Evolutionary conservation across 1,284 basidiomycete genomes (phyloP).

Genomic region (Fereydounia khargensis): DNA sequence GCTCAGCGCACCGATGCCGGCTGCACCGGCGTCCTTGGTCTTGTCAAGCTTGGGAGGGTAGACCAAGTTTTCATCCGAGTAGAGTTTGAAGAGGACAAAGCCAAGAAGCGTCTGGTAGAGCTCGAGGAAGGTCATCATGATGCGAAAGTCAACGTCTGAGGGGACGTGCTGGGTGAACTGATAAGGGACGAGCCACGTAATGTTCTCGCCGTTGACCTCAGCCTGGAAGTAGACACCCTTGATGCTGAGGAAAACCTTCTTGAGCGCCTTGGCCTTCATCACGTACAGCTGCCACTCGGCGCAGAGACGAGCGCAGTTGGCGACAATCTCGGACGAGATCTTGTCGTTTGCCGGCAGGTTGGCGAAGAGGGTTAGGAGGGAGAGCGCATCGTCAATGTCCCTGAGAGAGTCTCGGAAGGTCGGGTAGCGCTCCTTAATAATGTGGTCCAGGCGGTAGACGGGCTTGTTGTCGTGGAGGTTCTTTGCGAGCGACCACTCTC

Average conservation of each 20-base stretch:
- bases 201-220: slow-evolving; percentile 83
- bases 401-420: slow-evolving; percentile 93
- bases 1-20: slow-evolving; percentile 81
- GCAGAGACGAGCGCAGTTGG: slow-evolving; percentile 79
- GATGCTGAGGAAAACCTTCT: slow-evolving; percentile 93
- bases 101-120: slow-evolving; percentile 95
- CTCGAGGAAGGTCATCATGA: slow-evolving; percentile 97
- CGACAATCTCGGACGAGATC: slow-evolving; percentile 78
- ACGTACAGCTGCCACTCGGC: slow-evolving; percentile 76
- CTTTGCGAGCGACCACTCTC: slow-evolving; percentile 93
- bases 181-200: slow-evolving; percentile 97
- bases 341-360: slow-evolving; percentile 65
- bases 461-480: slow-evolving; percentile 81
- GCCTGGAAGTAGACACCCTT: slow-evolving; percentile 99
- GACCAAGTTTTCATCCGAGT: slow-evolving; percentile 85
- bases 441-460: slow-evolving; percentile 75
- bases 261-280: slow-evolving; percentile 80
- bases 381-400: slow-evolving; percentile 95
- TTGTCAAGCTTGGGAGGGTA: slow-evolving; percentile 90
- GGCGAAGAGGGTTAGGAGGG: slow-evolving; percentile 83
- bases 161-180: slow-evolving; percentile 97
- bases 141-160: slow-evolving; percentile 91
- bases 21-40: slow-evolving; percentile 77
- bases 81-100: slow-evolving; percentile 96
- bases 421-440: slow-evolving; percentile 97